Percentiles rank a stretch among this genome's conserved stretches.
phyloP scores from a whole-genome alignment of 208 protist species.

The Acanthamoeba divionensis region DNA sequence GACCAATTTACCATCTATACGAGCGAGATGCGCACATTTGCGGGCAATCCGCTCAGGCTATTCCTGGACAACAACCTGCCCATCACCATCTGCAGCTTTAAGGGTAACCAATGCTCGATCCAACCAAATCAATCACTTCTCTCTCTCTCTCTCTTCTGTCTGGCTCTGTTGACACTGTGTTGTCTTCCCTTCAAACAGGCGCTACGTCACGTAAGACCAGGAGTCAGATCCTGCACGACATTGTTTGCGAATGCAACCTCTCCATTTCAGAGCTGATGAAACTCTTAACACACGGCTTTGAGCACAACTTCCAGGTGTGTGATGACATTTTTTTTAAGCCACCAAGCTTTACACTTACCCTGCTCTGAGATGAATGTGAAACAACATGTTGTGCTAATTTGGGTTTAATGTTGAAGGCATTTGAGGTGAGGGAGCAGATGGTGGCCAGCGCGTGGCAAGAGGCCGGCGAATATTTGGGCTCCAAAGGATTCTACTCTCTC shows the following conservation, averaged over 20 bases:
- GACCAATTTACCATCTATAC: conserved; percentile 52
- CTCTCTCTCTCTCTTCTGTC: background rate
- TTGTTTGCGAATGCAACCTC: conserved; percentile 27
- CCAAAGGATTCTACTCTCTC: background rate
- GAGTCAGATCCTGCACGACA: background rate
- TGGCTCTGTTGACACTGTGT: background rate
- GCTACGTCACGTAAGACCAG: background rate
- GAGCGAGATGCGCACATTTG: background rate
- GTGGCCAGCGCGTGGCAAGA: conserved; percentile 7
- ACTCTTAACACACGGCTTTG: background rate
- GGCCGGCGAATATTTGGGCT: background rate
- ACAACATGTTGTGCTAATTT: no score
- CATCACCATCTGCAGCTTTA: conserved; percentile 66
- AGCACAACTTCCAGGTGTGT: conserved; percentile 34
- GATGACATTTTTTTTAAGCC: background rate
- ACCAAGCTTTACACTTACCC: background rate
- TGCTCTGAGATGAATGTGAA: no score
- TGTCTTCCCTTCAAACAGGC: background rate
- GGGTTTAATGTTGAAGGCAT: background rate
- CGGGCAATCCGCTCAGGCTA: conserved; percentile 65
- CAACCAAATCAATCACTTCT: background rate
- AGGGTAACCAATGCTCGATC: background rate
- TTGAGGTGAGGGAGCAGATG: background rate
- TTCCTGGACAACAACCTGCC: conserved; percentile 61
- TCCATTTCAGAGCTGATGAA: conserved; percentile 15